Evolutionary conservation across 345 rosid species (phyloP), one percentile per base, ranked within the genome.

Genomic region (Sisymbrium irio): DNA sequence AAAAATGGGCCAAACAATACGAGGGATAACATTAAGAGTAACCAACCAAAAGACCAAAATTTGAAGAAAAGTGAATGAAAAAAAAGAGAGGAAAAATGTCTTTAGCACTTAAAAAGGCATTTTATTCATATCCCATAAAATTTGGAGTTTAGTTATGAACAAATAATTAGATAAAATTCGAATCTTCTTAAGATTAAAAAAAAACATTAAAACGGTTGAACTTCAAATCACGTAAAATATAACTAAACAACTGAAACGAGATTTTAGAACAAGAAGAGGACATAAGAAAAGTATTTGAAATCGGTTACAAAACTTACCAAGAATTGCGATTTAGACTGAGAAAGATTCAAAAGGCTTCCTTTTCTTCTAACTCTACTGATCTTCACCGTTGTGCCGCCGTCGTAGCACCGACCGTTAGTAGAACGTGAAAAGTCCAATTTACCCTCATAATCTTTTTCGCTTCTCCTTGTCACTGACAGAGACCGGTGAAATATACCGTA

Each of bases 361-460:
- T 83, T 80, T 73, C 89, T 84, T 36, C 71, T 78, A 5, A 83
- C 64, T 71, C 87, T 81, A 17, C 81, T 78, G 45, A 88, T 80
- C 80, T 88, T 88, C 83, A 82, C 90, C 71, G 75, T 73, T 0
- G 67, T 81, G 1, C 56, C 79, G 3, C 36, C 73, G 50, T 39
- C 44, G 53, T 14, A 11, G 46, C 39, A 55, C 0, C 65, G 63
- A n/a, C 68, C 50, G 5, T 50, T 18, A 1, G 55, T 77, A 1
- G 80, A 77, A 14, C 6, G 35, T 32, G 74, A 73, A 45, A 15
- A 15, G 55, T 81, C 76, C 4, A 69, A 63, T 22, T 44, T 60
- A 17, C 76, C 80, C 7, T 54, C 78, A 47, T 40, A 58, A 11
- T 6, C 63, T 40, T 25, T 77, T 30, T 70, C 79, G 47, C 71